A percentile compares a stretch with the other conserved stretches of the same genome.
Evolutionary conservation across 768 basidiomycete species (phyloP).

Genomic region (Pleurotus pulmonarius): DNA sequence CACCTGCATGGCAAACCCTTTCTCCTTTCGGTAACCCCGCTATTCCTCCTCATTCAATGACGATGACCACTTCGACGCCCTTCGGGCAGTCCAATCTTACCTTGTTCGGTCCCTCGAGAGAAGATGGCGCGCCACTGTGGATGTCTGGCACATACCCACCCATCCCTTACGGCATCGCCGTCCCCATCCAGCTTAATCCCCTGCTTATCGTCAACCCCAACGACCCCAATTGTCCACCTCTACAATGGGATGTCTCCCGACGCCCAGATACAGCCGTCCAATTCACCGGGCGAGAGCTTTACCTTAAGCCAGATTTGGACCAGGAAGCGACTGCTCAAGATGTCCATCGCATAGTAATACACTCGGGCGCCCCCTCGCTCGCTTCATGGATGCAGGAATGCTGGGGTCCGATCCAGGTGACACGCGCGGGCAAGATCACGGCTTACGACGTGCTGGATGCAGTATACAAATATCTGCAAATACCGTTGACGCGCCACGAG

Average conservation of each 20-base stretch:
- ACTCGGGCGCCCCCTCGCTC: not conserved
- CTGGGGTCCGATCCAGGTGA: conserved; percentile 1
- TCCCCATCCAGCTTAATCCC: conserved; percentile 4
- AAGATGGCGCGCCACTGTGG: conserved; percentile 4
- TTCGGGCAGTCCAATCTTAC: not conserved
- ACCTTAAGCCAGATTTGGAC: not conserved
- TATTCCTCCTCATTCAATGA: not conserved
- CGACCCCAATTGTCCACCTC: conserved; percentile 2
- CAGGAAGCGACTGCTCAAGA: not conserved
- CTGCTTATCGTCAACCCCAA: conserved; percentile 7
- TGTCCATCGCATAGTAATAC: not conserved
- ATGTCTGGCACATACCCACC: conserved; percentile 4
- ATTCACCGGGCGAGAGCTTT: conserved; percentile 2
- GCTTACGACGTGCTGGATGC: not conserved
- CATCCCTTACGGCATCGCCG: conserved; percentile 6
- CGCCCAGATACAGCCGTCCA: conserved; percentile 4
- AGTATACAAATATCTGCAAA: conserved; percentile 2
- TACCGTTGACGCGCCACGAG: not conserved
- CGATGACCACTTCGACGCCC: not conserved
- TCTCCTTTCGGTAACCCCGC: not conserved
- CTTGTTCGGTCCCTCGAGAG: not conserved
- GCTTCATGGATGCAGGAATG: not conserved
- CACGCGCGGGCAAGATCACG: not conserved
- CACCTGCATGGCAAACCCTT: not conserved
- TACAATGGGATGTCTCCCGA: conserved; percentile 4